phyloP scores from a whole-genome alignment of 129 eudicot species.

The Centaurea solstitialis region DNA sequence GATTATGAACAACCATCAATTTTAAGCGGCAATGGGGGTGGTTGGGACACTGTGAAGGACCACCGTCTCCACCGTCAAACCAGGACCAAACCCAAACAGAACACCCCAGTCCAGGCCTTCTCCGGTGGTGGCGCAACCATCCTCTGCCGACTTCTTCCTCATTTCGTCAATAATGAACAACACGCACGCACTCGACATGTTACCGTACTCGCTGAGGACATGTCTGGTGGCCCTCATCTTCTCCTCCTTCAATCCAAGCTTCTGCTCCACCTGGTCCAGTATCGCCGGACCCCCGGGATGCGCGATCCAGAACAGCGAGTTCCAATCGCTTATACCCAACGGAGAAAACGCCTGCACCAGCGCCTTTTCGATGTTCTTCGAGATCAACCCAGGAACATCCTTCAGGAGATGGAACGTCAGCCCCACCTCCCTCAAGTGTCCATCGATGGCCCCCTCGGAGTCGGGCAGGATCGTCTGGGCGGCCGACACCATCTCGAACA shows the following conservation, averaged over 20 bases:
- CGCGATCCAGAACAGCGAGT: slow-evolving; percentile 60
- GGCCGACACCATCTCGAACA: slow-evolving; percentile 38
- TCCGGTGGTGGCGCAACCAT: slow-evolving; percentile 48
- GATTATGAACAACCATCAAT: background rate
- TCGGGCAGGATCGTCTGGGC: slow-evolving; percentile 38
- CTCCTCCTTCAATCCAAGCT: slow-evolving; percentile 47
- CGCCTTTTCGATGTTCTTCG: slow-evolving; percentile 56
- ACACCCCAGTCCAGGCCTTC: slow-evolving; percentile 65
- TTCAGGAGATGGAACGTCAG: slow-evolving; percentile 41
- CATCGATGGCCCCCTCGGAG: slow-evolving; percentile 38
- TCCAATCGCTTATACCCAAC: slow-evolving; percentile 53
- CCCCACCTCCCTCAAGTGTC: slow-evolving; percentile 40
- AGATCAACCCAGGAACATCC: slow-evolving; percentile 53
- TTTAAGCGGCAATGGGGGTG: background rate
- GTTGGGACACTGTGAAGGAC: slow-evolving; percentile 56
- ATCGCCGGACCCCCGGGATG: slow-evolving; percentile 59
- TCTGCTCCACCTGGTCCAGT: slow-evolving; percentile 54
- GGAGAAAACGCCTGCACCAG: slow-evolving; percentile 47
- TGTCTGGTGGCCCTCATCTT: slow-evolving; percentile 52
- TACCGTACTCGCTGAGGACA: slow-evolving; percentile 56
- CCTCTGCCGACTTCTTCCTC: slow-evolving; percentile 56
- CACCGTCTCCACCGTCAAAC: slow-evolving; percentile 59
- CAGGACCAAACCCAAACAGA: slow-evolving; percentile 65
- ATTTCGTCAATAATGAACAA: slow-evolving; percentile 55
- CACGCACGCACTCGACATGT: slow-evolving; percentile 67